Base-by-base conservation (phyloP, 2,329 filamentous ascomycete genomes). In the Claviceps fusiformis region DNA sequence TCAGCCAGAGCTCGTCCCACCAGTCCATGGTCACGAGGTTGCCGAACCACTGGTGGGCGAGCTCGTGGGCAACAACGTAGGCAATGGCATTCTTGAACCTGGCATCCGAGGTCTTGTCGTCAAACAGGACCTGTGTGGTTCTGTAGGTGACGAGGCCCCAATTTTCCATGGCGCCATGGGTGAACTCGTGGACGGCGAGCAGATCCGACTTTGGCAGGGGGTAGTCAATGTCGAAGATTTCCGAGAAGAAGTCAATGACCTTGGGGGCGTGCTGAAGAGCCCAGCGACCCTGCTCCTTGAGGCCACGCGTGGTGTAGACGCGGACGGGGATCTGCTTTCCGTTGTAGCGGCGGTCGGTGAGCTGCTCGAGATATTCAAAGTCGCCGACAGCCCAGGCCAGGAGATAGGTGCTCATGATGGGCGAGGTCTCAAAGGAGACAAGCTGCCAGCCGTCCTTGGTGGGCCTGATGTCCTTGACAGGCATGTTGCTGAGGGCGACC, bases 81-180 rank as follows among this genome's bases (percentile, higher is more conserved):
- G 93, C 93, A 59, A 98, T 87, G 43, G 91, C 81, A 69, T 95
- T 96, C 71, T 90, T 91, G 74, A 92, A 96, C 60, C 85, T 83
- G 46, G 88, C 83, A 67, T 96, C 92, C 0, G 92, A 96, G 51
- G 86, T 87, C 67, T 89, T 84, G 69, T 95, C 89, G 64, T 98
- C 92, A 65, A 93, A 98, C n/a, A 98, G 79, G 33, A 98, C 86
- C 52, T 93, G 91, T 11, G 92, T 97, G 11, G 92, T 95, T 61
- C 90, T 82, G 73, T 97, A 98, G 37, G 93, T 97, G 56, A 98
- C 89, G 54, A 98, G 78, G 61, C 91, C 91, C 91, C 91, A 96
- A 68, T 95, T 95, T 75, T 96, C 91, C 88, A 95, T 95, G 61
- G 89, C 89, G 49, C 87, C 86, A 68, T 81, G 78, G 4, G 78